Base-by-base conservation (phyloP, 1,139 yeast species). In the Pneumocystis canis region DNA sequence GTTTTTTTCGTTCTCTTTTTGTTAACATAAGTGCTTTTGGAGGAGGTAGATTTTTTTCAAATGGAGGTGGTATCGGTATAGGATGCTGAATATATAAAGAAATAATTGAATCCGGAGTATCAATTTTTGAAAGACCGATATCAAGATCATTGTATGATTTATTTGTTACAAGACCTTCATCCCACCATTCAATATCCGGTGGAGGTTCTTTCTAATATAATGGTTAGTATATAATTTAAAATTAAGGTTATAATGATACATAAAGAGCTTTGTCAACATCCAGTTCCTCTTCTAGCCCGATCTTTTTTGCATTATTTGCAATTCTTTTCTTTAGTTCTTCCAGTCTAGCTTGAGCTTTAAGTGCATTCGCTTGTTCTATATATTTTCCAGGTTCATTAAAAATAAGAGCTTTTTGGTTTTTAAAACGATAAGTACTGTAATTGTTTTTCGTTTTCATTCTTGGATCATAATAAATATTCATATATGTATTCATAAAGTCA, bases 111-210 rank as follows among this genome's bases (percentile, higher is more conserved):
- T 75, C 76, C 28, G 79, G 80, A 62, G 72, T 75, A 61, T 72
- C 67, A 37, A 66, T 72, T 70, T 18, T 71, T 69, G 59, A 71
- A 63, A 63, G 70, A 65, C 41, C 67, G 69, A 63, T 71, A 25
- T 64, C 66, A 16, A 63, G 60, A 60, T 73, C 72, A 58, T 71
- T 68, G 57, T 72, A 68, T 9, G 70, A 64, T n/a, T 70, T 72
- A 63, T 77, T 76, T 39, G 69, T 61, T 68, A 33, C 70, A 2
- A 76, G 79, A 9, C 81, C 82, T 64, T 75, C 73, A 72, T 88
- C 95, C 96, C 96, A 88, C 95, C 95, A 87, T 72, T 87, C 95
- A 2, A 82, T 74, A 14, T 66, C 67, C 0, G 92, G 92, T 0
- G 89, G 89, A 30, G 64, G 70, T 1, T 70, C 73, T 0, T 76